Evolutionary conservation across 768 basidiomycete genomes (phyloP), one percentile per base, ranked within the genome.

Genomic region (Nidularia pulvinata): DNA sequence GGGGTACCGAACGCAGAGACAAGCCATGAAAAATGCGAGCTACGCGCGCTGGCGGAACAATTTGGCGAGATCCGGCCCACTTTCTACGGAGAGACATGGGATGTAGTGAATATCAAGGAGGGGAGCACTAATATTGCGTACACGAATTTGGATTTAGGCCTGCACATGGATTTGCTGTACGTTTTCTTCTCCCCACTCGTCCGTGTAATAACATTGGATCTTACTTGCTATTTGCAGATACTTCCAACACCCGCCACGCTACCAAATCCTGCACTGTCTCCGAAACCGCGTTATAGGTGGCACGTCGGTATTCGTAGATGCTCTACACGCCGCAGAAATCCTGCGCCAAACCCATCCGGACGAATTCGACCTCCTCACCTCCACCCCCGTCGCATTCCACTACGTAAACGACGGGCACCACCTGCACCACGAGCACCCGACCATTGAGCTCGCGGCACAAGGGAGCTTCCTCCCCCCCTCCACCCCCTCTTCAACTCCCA

Each of bases 91-190:
- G 75, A 79, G 45, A 64, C 88, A 1, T 98, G 94, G 93, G 85
- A 97, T 66, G 95, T 98, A 30, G 83, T 84, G 71, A 91, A 86
- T 55, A 61, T 85, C 39, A 72, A 68, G 42, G 77, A 91, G 52
- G 39, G 39, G 4, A 90, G 90, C 62, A 81, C 77, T 59, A 99
- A 99, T 67, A 93, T 99, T 52, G 96, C 96, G 3, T 98, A 97
- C 66, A 99, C 96, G 10, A 86, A 94, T 66, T 77, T 97, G 25
- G 80, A 91, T 59, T 77, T 99, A 7, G 95, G 89, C 0, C 65
- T 95, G 19, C 95, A 98, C 63, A 92, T 93, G 89, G 96, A 98
- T 72, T 74, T 98, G 0, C 70, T 90, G 93, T 95, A 63, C 58
- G 93, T 78, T 9, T 30, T 19, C 14, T 34, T 35, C n/a, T n/a